Conservation (phyloP, 2,329 filamentous ascomycete genomes). For the Colletotrichum sp. region DNA sequence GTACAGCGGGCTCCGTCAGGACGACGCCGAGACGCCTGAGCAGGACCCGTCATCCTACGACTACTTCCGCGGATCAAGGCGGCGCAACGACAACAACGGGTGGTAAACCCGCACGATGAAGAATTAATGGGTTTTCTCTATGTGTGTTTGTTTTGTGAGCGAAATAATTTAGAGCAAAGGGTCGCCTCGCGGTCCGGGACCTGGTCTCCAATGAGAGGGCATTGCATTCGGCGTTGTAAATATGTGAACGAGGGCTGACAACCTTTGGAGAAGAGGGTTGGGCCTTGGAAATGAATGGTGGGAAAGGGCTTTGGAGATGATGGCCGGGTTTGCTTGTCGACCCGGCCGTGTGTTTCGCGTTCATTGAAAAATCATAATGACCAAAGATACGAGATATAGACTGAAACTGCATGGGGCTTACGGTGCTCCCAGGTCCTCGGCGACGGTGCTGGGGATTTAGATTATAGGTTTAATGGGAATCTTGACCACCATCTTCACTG, state of each 20-base stretch:
- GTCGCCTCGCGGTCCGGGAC: neutral
- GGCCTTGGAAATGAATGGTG: neutral
- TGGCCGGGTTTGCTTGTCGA: neutral
- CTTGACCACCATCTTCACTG: neutral
- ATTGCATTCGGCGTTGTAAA: constrained; percentile 18
- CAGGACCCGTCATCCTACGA: constrained; percentile 59
- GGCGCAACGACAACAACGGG: constrained; percentile 42
- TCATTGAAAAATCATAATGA: constrained; percentile 10
- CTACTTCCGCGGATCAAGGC: constrained; percentile 55
- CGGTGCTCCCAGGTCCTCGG: neutral
- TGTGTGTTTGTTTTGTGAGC: constrained; percentile 3
- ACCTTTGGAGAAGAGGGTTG: neutral
- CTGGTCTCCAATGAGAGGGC: neutral
- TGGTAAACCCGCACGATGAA: constrained; percentile 32
- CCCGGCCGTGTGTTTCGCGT: neutral
- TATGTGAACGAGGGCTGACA: neutral
- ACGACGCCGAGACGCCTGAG: constrained; percentile 43
- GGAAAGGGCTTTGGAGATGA: neutral
- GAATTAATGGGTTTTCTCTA: neutral
- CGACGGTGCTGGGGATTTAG: neutral
- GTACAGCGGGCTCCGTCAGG: constrained; percentile 64
- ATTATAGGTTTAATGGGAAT: constrained; percentile 16
- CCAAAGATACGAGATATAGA: constrained; percentile 22
- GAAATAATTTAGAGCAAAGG: constrained; percentile 4
- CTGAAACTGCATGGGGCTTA: constrained; percentile 6